Base-by-base conservation (phyloP, 129 eudicot species). In the Ambrosia trifida region DNA sequence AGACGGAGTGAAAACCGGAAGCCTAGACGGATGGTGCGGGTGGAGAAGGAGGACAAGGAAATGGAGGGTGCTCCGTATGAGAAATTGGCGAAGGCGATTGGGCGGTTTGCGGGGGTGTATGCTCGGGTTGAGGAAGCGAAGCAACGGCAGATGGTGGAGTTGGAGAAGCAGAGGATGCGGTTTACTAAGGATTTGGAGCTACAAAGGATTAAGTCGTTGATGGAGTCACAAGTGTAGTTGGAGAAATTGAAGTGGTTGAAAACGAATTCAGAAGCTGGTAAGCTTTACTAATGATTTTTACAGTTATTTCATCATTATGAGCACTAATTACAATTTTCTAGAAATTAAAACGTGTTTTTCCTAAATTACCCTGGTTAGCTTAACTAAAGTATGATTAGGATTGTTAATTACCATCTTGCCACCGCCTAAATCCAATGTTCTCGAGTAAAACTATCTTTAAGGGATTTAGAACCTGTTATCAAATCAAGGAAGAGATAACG, bases 111-210 rank as follows among this genome's bases (percentile, higher is more conserved):
- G 1, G 73, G 84, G 66, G 73, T 81, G 11, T 91, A 88, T 43
- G 86, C 83, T 73, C 80, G 83, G 50, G 89, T 88, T 7, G 97
- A 91, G 73, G 88, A 72, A 74, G 84, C 83, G 11, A 91, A 88
- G 68, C 87, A 81, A 67, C 57, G 79, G 66, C 85, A 83, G 77
- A 73, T 91, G 87, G 70, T 91, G 31, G 96, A 88, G 66, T 64
- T 91, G 65, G 97, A 91, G 81, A 86, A 84, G 72, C 87, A 88
- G 36, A 86, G 87, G 64, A 83, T 88, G 96, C 77, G 83, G 68
- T 88, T 91, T 74, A 82, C 90, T 5, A 86, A 76, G 75, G 96
- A 88, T 72, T 77, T 88, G 77, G 96, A 91, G 88, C 72, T 81
- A 72, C 91, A 88, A 53, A 88, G 93, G 78, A 78, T 88, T 85